These are phyloP conservation scores for Chytriomyces hyalinus DNA, from an alignment of 192 early-diverging fungal species.

Conservation along the genomic window DNA sequence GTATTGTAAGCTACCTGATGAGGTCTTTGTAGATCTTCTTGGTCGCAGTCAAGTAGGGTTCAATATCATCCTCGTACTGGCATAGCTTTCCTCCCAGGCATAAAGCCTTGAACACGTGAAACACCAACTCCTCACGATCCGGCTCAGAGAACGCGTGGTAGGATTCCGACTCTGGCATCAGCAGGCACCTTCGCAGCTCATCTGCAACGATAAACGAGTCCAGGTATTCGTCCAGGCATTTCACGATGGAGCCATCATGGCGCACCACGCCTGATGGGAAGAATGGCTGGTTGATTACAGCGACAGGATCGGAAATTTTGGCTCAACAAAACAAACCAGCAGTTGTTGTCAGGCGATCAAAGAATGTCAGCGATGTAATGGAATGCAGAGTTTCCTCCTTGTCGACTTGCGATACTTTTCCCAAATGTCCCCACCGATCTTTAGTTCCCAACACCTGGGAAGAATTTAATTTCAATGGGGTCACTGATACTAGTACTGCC, in stretches of 20 bases:
- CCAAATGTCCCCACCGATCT: slow-evolving; percentile 53
- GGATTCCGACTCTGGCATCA: slow-evolving; percentile 43
- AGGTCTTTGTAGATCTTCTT: slow-evolving; percentile 61
- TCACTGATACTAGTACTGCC: neutral
- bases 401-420: slow-evolving; percentile 45
- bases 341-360: slow-evolving; percentile 45
- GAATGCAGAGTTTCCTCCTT: slow-evolving; percentile 43
- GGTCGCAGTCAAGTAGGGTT: slow-evolving; percentile 51
- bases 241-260: slow-evolving; percentile 49
- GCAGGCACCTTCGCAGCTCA: slow-evolving; percentile 54
- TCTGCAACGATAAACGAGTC: slow-evolving; percentile 55
- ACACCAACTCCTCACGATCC: slow-evolving; percentile 60
- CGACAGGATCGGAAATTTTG: neutral
- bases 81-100: slow-evolving; percentile 57
- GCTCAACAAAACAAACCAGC: slow-evolving; percentile 8
- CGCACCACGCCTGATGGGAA: slow-evolving; percentile 42
- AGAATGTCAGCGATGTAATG: slow-evolving; percentile 51
- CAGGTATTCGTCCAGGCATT: slow-evolving; percentile 58
- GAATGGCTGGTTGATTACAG: neutral
- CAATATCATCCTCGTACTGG: slow-evolving; percentile 62
- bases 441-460: slow-evolving; percentile 38
- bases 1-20: slow-evolving; percentile 26
- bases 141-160: slow-evolving; percentile 44
- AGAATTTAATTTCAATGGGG: neutral
- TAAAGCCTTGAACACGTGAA: slow-evolving; percentile 57